These are phyloP conservation scores for Neurospora sublineolata DNA, from an alignment of 495 filamentous ascomycete species.

Conservation along the genomic window DNA sequence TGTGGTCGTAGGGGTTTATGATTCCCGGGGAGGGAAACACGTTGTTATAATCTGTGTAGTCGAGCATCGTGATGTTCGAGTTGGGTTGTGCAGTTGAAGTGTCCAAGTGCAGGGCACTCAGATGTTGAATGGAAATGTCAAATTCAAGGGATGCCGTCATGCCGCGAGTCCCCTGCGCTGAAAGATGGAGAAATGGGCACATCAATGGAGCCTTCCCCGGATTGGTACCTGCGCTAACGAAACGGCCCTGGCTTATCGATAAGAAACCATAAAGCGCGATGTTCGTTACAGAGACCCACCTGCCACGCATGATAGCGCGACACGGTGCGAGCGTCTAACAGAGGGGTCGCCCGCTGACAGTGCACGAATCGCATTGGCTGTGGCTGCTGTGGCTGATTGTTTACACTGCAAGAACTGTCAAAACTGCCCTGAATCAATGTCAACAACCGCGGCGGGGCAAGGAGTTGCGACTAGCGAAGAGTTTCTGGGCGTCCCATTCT, in stretches of 20 bases:
- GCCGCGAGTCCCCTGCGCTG: background rate
- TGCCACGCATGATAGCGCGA: background rate
- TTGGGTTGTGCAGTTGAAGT: background rate
- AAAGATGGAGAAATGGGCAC: background rate
- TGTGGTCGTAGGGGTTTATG: conserved; percentile 46
- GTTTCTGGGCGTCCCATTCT: conserved; percentile 7
- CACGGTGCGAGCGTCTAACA: background rate
- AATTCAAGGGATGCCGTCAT: background rate
- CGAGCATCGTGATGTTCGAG: conserved; percentile 20
- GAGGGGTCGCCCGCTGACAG: background rate
- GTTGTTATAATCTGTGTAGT: conserved; percentile 45
- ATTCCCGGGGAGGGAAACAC: conserved; percentile 53
- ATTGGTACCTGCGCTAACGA: background rate
- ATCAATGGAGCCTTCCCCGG: background rate
- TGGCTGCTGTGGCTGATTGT: conserved; percentile 23
- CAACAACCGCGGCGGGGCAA: conserved; percentile 15
- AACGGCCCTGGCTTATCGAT: background rate
- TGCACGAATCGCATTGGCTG: background rate
- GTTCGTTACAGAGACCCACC: background rate
- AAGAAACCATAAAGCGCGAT: background rate
- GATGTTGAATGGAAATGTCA: background rate
- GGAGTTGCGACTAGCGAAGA: background rate
- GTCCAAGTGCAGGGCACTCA: background rate
- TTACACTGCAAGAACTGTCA: conserved; percentile 19
- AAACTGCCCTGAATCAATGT: conserved; percentile 7